phyloP scores from a whole-genome alignment of 2,329 filamentous ascomycete genomes.

The Colletotrichum lini region DNA sequence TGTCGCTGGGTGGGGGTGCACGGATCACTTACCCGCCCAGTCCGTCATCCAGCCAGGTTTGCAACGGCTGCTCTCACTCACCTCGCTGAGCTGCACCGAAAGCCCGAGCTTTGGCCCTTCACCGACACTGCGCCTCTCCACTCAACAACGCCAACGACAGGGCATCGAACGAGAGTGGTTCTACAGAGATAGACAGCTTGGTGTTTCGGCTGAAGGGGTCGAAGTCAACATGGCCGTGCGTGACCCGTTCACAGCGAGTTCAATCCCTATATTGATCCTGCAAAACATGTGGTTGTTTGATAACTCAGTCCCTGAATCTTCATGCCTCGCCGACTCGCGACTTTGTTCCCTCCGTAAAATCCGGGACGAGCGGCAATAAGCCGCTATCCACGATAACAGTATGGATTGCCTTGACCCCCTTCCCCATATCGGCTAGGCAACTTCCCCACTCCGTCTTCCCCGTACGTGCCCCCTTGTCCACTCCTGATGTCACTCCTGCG shows the following conservation, averaged over 20 bases:
- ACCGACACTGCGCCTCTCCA: constrained; percentile 7
- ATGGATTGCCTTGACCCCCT: neutral
- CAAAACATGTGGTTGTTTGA: neutral
- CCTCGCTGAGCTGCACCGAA: constrained; percentile 16
- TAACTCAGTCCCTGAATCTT: neutral
- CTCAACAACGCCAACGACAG: neutral
- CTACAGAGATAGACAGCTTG: neutral
- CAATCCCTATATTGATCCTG: too few species aligned
- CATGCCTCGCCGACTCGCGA: neutral
- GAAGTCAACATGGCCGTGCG: too few species aligned
- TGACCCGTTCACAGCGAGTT: too few species aligned
- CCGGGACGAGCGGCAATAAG: neutral
- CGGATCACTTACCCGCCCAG: neutral
- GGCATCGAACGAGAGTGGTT: too few species aligned
- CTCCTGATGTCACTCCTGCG: constrained; percentile 31
- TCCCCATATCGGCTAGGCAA: neutral
- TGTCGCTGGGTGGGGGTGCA: constrained; percentile 12
- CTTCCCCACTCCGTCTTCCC: constrained; percentile 10
- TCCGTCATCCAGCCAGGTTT: neutral
- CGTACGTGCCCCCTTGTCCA: neutral
- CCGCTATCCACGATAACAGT: constrained; percentile 3
- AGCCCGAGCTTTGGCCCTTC: neutral
- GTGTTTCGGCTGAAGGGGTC: too few species aligned
- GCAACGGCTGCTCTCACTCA: neutral
- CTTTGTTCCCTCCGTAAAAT: neutral